Evolutionary conservation across 2,329 filamentous ascomycete species (phyloP).

Genomic region (Aureobasidium sp.): DNA sequence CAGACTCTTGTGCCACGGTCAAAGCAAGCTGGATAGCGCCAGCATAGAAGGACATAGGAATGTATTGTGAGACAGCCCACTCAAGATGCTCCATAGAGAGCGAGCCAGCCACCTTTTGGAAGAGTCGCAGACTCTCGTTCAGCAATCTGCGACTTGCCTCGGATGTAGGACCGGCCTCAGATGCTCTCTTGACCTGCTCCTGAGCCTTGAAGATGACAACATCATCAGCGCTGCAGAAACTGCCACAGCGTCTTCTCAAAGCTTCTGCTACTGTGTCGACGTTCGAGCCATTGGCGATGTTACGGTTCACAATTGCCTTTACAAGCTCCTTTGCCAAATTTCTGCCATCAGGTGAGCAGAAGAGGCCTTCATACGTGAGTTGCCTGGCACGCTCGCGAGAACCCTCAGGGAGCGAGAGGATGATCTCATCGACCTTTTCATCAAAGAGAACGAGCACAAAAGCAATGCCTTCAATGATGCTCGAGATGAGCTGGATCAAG

Average conservation of each 20-base stretch:
- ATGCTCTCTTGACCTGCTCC: conserved; percentile 83
- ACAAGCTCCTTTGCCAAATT: conserved; percentile 90
- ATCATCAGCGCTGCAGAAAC: conserved; percentile 95
- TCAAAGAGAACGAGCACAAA: conserved; percentile 94
- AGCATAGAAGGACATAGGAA: conserved; percentile 79
- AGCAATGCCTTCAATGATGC: conserved; percentile 92
- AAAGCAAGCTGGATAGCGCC: conserved; percentile 81
- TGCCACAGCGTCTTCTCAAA: conserved; percentile 84
- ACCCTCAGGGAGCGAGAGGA: conserved; percentile 63
- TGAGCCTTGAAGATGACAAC: conserved; percentile 98
- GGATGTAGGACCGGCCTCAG: conserved; percentile 67
- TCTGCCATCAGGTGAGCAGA: conserved; percentile 70
- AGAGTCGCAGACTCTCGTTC: conserved; percentile 81
- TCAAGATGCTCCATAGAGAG: conserved; percentile 75
- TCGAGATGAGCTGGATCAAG: conserved; percentile 74
- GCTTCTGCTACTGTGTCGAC: conserved; percentile 96
- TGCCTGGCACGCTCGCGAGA: conserved; percentile 63
- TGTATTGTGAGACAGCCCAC: conserved; percentile 71
- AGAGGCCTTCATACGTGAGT: conserved; percentile 82
- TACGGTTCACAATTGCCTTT: conserved; percentile 95
- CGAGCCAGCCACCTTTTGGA: conserved; percentile 79
- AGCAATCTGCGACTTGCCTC: conserved; percentile 72
- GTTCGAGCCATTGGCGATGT: conserved; percentile 93
- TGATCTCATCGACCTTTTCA: conserved; percentile 84
- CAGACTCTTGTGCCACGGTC: conserved; percentile 72